A percentile compares a stretch with the other conserved stretches of the same genome.
Conservation (phyloP, 805 yeast genomes). For the Kodamaea sagamina region DNA sequence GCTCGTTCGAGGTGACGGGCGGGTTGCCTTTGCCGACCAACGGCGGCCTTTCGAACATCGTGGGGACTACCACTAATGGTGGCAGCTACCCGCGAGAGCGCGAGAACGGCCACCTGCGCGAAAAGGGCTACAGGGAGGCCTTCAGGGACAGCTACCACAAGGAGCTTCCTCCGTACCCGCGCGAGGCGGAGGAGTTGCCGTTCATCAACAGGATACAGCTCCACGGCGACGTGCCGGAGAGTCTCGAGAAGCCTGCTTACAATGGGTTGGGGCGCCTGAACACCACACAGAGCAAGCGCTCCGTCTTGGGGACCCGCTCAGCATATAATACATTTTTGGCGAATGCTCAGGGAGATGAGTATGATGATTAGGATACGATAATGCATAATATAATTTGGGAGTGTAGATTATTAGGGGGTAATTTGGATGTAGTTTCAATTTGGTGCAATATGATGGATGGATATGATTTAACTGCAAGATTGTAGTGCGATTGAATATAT, state of each 20-base stretch:
- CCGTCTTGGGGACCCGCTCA: conserved; percentile 42
- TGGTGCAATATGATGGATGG: no score
- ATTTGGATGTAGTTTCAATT: no score
- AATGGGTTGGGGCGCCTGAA: conserved; percentile 23
- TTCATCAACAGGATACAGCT: conserved; percentile 38
- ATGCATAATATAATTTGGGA: no score
- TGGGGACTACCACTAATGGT: conserved; percentile 1
- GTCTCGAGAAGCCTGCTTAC: not conserved
- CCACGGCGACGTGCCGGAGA: not conserved
- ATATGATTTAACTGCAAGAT: no score
- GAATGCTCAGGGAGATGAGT: conserved; percentile 21
- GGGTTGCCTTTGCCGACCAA: not conserved
- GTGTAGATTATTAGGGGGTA: no score
- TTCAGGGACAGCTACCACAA: conserved; percentile 11
- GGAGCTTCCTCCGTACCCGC: conserved; percentile 23
- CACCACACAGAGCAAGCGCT: conserved; percentile 34
- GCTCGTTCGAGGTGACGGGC: conserved; percentile 1
- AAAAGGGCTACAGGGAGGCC: no score
- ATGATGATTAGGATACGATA: conserved; percentile 7
- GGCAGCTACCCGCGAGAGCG: not conserved
- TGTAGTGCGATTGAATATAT: no score
- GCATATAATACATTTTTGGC: conserved; percentile 41
- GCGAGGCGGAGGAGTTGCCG: conserved; percentile 34
- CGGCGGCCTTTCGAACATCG: not conserved
- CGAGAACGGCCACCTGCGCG: not conserved